A percentile compares a stretch with the other conserved stretches of the same genome.
Conservation (phyloP, 108 stramenopile genomes). For the Seminavis robusta region DNA sequence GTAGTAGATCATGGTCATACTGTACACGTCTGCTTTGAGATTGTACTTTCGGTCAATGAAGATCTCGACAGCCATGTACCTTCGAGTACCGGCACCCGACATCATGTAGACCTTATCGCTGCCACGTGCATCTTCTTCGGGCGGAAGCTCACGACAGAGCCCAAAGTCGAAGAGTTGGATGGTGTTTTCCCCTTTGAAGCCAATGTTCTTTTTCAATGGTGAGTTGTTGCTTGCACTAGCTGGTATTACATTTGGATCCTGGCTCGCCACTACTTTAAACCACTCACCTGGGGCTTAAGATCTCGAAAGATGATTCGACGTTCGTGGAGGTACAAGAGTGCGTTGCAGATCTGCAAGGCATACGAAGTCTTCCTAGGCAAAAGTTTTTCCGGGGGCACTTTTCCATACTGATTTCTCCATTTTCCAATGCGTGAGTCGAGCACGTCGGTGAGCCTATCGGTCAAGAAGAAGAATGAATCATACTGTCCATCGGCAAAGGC, state of each 20-base stretch:
- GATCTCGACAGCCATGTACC: constrained; percentile 37
- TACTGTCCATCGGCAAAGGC: constrained; percentile 21
- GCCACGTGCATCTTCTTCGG: constrained; percentile 6
- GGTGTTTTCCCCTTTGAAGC: constrained; percentile 44
- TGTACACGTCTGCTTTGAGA: constrained; percentile 45
- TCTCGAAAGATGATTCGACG: constrained; percentile 59
- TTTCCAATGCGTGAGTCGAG: constrained; percentile 33
- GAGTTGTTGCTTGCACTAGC: no score
- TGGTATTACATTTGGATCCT: no score
- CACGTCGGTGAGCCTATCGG: constrained; percentile 57
- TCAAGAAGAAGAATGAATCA: constrained; percentile 47
- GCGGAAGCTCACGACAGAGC: constrained; percentile 42
- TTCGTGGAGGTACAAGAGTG: constrained; percentile 58
- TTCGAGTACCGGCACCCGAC: constrained; percentile 17
- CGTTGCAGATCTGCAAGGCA: constrained; percentile 30
- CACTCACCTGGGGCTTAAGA: constrained; percentile 51
- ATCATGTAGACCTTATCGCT: no score
- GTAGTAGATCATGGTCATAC: constrained; percentile 37
- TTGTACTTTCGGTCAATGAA: constrained; percentile 18
- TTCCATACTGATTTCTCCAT: constrained; percentile 9
- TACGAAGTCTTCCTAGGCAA: not conserved
- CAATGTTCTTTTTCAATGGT: constrained; percentile 56
- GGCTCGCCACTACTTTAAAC: no score
- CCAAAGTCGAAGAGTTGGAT: constrained; percentile 85
- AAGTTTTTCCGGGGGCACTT: not conserved